These are phyloP conservation scores for Jaapia argillacea DNA, from an alignment of 768 basidiomycete species.

Conservation along the genomic window DNA sequence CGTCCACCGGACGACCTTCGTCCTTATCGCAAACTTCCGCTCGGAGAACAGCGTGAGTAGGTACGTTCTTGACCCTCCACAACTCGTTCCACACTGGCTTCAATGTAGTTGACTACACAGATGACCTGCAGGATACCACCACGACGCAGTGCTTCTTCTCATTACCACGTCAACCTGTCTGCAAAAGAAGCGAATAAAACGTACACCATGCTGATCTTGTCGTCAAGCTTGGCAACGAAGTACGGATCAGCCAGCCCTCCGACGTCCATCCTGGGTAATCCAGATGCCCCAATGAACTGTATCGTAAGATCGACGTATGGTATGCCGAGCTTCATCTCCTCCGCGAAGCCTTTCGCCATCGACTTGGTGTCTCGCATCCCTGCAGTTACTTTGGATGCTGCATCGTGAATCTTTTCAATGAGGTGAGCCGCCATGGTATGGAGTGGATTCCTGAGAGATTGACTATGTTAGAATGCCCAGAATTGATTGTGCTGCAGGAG, in stretches of 20 bases:
- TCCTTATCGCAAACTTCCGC: constrained; percentile 69
- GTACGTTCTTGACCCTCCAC: constrained; percentile 70
- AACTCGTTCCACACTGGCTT: constrained; percentile 68
- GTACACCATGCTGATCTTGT: constrained; percentile 53
- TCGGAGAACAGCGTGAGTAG: constrained; percentile 42
- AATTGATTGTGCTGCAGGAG: too few relatives aligned
- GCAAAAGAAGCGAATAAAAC: constrained; percentile 16
- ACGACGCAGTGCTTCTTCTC: background rate
- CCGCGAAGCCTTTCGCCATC: constrained; percentile 19
- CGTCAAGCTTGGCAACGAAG: constrained; percentile 59
- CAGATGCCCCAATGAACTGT: constrained; percentile 65
- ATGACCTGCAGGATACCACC: constrained; percentile 36
- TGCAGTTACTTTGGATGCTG: background rate
- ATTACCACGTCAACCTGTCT: background rate
- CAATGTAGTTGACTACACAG: constrained; percentile 45
- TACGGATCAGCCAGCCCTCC: constrained; percentile 59
- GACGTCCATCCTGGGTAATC: constrained; percentile 62
- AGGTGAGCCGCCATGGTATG: too few relatives aligned
- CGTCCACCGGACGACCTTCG: constrained; percentile 43
- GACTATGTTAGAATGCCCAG: too few relatives aligned
- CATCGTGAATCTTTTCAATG: constrained; percentile 6
- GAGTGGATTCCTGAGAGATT: too few relatives aligned
- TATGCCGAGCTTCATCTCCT: constrained; percentile 23
- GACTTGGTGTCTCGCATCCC: constrained; percentile 24
- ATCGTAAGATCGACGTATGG: constrained; percentile 50